Evolutionary conservation across 164 flowering plant species (phyloP), one percentile per base, ranked within the genome.

Genomic region (Stephania cephalantha): DNA sequence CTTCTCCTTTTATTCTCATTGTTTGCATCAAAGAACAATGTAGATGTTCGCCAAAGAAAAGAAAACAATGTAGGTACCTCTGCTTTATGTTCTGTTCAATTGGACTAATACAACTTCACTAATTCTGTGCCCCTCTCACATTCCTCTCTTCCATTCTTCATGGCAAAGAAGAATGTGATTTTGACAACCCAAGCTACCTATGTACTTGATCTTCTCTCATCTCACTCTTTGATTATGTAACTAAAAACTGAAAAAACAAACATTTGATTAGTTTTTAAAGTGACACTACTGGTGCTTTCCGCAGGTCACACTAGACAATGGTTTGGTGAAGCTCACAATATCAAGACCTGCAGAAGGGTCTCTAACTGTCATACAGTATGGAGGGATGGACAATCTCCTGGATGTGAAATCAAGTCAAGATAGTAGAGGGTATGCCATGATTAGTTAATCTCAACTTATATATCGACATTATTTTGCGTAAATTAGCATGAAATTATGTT

Each of bases 271-370:
- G 42, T 35, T 35, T 2, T 35, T 35, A 2, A 35, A 35, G 42
- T 35, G 2, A 4, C 42, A 35, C 42, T n/a, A 15, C 64, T 7
- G 18, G 4, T 48, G 18, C 31, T 44, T 78, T 67, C 52, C 76
- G 71, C 70, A 88, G 88, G 85, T 88, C 22, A 75, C 77, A 61
- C 63, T 86, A 68, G 85, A 79, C 70, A 88, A 87, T 76, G 90
- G 87, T 46, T 46, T 87, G 72, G 81, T 83, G 15, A 78, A 77
- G 76, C 85, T 86, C 5, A 87, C 86, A 18, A 76, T 88, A 67
- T 74, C 76, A 71, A 87, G 77, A 58, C 90, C 88, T 25, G 25
- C 25, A 46, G 82, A 77, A 76, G 89, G 88, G 8, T 72, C 73
- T n/a, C 12, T 88, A 52, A 86, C 85, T 30, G 87, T 82, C 22